These are phyloP conservation scores for Primulina huaijiensis DNA, from an alignment of 257 asterid species.

Conservation along the genomic window DNA sequence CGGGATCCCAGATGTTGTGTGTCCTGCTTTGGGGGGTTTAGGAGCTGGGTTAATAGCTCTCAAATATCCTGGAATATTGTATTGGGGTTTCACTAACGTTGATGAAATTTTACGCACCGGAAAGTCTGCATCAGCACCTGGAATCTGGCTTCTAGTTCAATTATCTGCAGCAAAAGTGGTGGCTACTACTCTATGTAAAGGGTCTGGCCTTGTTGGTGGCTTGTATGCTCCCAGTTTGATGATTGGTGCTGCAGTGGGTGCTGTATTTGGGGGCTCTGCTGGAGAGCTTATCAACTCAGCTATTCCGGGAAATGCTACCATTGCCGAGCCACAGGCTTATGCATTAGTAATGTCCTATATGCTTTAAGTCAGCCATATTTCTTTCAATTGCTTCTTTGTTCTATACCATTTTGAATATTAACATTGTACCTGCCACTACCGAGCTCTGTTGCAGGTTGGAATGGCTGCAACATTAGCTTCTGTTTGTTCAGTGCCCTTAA, in stretches of 20 bases:
- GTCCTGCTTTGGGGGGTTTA: conserved; percentile 95
- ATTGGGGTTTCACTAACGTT: conserved; percentile 98
- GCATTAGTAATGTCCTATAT: conserved; percentile 59
- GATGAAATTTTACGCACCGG: conserved; percentile 97
- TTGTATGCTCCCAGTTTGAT: conserved; percentile 96
- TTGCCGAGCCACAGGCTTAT: conserved; percentile 98
- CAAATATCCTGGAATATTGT: conserved; percentile 86
- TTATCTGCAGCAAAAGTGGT: conserved; percentile 88
- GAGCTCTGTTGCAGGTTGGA: conserved; percentile 70
- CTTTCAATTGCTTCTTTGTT: conserved; percentile 12
- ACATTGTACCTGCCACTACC: conserved; percentile 15
- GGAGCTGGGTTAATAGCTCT: conserved; percentile 99
- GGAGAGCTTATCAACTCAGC: conserved; percentile 89
- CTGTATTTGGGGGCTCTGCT: conserved; percentile 93
- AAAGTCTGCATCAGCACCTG: conserved; percentile 97
- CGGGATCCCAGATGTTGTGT: conserved; percentile 83
- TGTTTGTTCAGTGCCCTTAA: conserved; percentile 91
- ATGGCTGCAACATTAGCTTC: conserved; percentile 99
- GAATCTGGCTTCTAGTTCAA: conserved; percentile 93
- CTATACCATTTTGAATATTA: conserved; percentile 15
- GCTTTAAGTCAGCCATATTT: conserved; percentile 16
- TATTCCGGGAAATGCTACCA: conserved; percentile 91
- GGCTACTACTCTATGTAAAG: conserved; percentile 90
- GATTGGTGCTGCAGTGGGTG: conserved; percentile 99
- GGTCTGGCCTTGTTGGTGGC: conserved; percentile 97